A percentile compares a stretch with the other conserved stretches of the same genome.
These are phyloP conservation scores for grape (Vitis vinifera) DNA, from an alignment of 164 flowering plant species.

Conservation along the genomic window DNA sequence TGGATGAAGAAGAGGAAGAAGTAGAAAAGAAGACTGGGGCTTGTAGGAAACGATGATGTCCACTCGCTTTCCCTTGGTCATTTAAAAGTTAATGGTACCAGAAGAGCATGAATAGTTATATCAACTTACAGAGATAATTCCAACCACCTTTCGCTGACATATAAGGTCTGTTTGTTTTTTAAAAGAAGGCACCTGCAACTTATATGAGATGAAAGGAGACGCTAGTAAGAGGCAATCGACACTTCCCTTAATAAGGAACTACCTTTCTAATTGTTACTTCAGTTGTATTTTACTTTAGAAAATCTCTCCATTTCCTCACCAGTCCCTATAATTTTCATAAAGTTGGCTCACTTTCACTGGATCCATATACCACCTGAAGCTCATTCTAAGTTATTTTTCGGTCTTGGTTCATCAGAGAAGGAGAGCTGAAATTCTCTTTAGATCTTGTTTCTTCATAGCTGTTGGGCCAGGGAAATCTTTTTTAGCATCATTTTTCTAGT, in stretches of 20 bases:
- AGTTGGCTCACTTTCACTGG: too few species aligned
- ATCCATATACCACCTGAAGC: too few species aligned
- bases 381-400: neutral
- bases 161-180: neutral
- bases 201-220: too few species aligned
- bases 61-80: neutral
- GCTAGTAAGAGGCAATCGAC: too few species aligned
- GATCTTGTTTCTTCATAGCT: neutral
- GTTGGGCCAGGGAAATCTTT: neutral
- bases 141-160: neutral
- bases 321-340: too few species aligned
- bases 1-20: neutral
- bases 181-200: too few species aligned
- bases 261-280: too few species aligned
- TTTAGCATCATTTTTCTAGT: neutral
- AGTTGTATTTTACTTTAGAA: too few species aligned
- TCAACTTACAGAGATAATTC: neutral
- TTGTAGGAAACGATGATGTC: neutral
- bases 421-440: neutral
- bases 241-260: too few species aligned
- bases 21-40: neutral
- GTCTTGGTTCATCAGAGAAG: neutral
- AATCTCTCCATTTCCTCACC: too few species aligned
- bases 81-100: neutral
- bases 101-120: neutral